These are phyloP conservation scores for Aethionema arabicum DNA, from an alignment of 345 rosid genomes.

Conservation along the genomic window DNA sequence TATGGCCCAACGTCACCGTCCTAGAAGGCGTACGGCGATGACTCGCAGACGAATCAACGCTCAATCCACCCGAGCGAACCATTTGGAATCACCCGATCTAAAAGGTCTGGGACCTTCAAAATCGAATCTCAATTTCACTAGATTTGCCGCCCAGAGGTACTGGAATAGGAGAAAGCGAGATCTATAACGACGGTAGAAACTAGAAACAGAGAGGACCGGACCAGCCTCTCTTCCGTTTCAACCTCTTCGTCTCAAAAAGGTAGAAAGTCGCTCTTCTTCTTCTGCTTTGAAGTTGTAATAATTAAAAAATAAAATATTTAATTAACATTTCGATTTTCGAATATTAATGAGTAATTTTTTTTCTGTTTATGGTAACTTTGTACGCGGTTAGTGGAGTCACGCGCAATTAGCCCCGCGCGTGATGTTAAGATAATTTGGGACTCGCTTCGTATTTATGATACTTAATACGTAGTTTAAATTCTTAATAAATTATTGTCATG, in stretches of 20 bases:
- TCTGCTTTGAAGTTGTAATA: constrained; percentile 15
- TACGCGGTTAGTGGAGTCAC: too few species aligned
- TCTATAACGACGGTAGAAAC: constrained; percentile 28
- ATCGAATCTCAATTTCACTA: constrained; percentile 18
- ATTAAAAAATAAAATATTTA: background rate
- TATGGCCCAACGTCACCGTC: constrained; percentile 84
- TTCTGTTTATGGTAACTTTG: too few species aligned
- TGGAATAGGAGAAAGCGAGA: constrained; percentile 20
- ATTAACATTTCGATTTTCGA: too few species aligned
- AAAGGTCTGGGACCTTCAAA: constrained; percentile 17
- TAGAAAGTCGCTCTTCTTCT: constrained; percentile 15
- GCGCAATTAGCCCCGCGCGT: too few species aligned
- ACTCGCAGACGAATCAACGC: constrained; percentile 42
- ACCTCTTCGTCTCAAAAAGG: constrained; percentile 17
- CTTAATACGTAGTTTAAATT: too few species aligned
- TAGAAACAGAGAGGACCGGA: constrained; percentile 35
- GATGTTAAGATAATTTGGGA: too few species aligned
- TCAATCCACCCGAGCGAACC: constrained; percentile 52
- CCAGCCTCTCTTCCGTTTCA: constrained; percentile 38
- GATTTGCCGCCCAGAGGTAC: background rate
- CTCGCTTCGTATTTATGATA: too few species aligned
- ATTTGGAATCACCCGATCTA: constrained; percentile 40
- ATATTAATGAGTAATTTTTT: too few species aligned
- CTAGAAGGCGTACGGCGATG: constrained; percentile 49
- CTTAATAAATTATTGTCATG: too few species aligned